Conservation (phyloP, 164 flowering plant species). For the Magnolia officinalis region DNA sequence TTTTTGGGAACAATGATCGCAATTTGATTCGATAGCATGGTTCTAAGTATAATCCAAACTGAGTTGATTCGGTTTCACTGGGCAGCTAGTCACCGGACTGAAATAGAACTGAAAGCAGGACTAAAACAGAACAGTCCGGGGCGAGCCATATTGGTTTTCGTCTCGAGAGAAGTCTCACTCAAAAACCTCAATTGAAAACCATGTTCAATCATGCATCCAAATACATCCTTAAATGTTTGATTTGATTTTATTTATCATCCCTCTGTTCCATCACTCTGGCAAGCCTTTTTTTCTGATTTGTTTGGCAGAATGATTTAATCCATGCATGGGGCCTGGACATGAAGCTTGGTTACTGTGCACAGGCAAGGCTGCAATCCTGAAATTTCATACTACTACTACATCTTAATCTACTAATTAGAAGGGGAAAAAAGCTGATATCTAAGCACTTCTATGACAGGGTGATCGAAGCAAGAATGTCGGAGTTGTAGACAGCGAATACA, state of each 20-base stretch:
- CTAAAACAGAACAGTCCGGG: too few relatives aligned
- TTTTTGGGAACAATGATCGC: too few relatives aligned
- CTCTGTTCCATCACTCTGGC: background rate
- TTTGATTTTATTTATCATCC: background rate
- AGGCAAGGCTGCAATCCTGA: slow-evolving; percentile 33
- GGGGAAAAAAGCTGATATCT: background rate
- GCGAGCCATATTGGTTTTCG: too few relatives aligned
- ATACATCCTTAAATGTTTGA: too few relatives aligned
- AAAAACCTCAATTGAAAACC: too few relatives aligned
- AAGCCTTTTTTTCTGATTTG: background rate
- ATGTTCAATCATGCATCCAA: too few relatives aligned
- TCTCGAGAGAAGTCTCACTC: too few relatives aligned
- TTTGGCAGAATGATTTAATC: slow-evolving; percentile 80
- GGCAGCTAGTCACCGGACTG: too few relatives aligned
- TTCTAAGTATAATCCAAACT: too few relatives aligned
- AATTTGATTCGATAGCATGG: too few relatives aligned
- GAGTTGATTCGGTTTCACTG: too few relatives aligned
- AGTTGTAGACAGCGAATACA: slow-evolving; percentile 81
- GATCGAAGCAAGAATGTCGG: slow-evolving; percentile 76
- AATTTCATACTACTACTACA: background rate
- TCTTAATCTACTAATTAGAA: background rate
- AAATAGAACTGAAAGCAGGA: too few relatives aligned
- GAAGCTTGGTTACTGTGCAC: slow-evolving; percentile 92
- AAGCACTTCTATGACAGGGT: slow-evolving; percentile 42
- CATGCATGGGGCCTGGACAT: slow-evolving; percentile 94